Conservation (phyloP, 345 rosid genomes). For the Eutrema heterophyllum region DNA sequence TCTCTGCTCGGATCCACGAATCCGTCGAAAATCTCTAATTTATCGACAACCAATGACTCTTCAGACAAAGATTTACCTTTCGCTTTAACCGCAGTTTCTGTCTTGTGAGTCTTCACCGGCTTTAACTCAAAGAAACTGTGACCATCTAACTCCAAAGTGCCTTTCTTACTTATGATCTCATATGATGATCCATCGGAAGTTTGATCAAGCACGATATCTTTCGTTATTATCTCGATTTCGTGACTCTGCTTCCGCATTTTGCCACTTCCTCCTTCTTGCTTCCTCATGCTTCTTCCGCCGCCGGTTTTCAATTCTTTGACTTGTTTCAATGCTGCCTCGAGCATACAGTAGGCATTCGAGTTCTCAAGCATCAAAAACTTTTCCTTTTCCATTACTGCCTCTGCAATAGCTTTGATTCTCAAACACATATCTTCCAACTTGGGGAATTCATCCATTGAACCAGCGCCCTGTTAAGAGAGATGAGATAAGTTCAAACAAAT, state of each 20-base stretch:
- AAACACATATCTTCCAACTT: constrained; percentile 44
- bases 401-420: constrained; percentile 61
- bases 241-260: constrained; percentile 35
- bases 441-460: not conserved
- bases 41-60: constrained; percentile 64
- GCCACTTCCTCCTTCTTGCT: constrained; percentile 26
- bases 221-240: constrained; percentile 61
- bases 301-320: constrained; percentile 47
- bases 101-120: constrained; percentile 41
- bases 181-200: constrained; percentile 75
- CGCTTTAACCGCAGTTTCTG: constrained; percentile 28
- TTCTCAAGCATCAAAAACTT: constrained; percentile 46
- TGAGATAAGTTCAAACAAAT: not conserved
- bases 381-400: constrained; percentile 55
- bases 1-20: constrained; percentile 45
- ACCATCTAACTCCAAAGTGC: constrained; percentile 40
- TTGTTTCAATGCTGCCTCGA: constrained; percentile 48
- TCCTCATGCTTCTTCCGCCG: constrained; percentile 38
- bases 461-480: constrained; percentile 40
- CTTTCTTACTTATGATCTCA: constrained; percentile 58
- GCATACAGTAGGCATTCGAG: constrained; percentile 47
- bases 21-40: constrained; percentile 53
- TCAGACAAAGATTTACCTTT: constrained; percentile 44
- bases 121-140: constrained; percentile 52
- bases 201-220: constrained; percentile 93